Evolutionary conservation across 331 rosid genomes (phyloP), one percentile per base, ranked within the genome.

Genomic region (Cydonia oblonga): DNA sequence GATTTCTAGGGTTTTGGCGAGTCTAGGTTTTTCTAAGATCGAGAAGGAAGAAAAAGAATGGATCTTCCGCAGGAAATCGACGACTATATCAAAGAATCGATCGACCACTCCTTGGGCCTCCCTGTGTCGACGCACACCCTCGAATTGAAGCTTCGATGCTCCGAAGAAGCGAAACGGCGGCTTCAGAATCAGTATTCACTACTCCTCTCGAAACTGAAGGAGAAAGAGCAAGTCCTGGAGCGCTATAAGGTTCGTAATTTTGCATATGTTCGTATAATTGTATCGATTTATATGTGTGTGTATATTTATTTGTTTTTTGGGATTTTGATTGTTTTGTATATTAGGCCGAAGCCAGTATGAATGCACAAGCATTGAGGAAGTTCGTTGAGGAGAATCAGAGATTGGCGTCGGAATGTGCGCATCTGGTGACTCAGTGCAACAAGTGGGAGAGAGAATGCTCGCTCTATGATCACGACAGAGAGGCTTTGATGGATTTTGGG

Each of bases 401-500:
- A 79, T 68, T 93, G 74, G 97, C 96, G 14, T 74, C 78, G 13
- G 91, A 87, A 71, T 89, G 96, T 60, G 70, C 81, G 30, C 74
- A 72, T 51, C 80, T 91, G 22, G 64, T 92, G 78, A 73, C 18
- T 1, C 84, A 88, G 65, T 83, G 97, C 60, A 81, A 79, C 2
- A 87, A 84, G 20, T 85, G 80, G 92, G 95, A 89, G 72, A 86
- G 77, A 26, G 96, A 93, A 72, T 89, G 96, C 70, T 77, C 87
- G 18, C 76, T 93, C n/a, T 93, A 87, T 30, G 98, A 93, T 68
- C 84, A 66, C 35, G 98, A 93, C 75, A 79, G 96, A 29, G 97
- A 93, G 66, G 90, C 86, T 4, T 79, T 93, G 86, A 93, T 93
- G 98, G 98, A 93, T 63, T 91, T 93, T 5, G 98, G 97, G 71